A percentile compares a stretch with the other conserved stretches of the same genome.
Evolutionary conservation across 2,329 filamentous ascomycete species (phyloP).

Genomic region (Blumeria hordei): DNA sequence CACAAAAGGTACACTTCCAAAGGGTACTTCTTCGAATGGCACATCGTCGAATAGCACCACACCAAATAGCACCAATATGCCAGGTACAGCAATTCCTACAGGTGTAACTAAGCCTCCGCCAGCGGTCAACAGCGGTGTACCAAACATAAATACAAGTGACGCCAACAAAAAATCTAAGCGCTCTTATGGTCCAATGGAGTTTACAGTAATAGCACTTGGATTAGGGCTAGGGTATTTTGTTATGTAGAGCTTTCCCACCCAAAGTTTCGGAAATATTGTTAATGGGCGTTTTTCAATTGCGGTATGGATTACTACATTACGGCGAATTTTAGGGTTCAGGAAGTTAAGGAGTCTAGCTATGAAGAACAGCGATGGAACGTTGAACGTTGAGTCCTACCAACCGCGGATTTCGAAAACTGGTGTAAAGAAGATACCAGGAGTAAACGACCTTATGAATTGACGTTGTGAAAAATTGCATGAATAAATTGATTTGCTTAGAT

Average conservation of each 20-base stretch:
- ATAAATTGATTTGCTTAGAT: too few relatives aligned
- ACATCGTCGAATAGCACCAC: constrained; percentile 3
- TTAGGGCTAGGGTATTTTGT: constrained; percentile 14
- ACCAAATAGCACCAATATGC: constrained; percentile 1
- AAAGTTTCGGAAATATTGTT: not conserved
- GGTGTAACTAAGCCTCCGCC: constrained; percentile 1
- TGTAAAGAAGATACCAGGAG: too few relatives aligned
- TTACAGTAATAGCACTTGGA: constrained; percentile 12
- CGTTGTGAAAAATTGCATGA: too few relatives aligned
- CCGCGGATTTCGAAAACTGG: too few relatives aligned
- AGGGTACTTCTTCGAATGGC: not conserved
- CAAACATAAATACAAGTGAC: constrained; percentile 3
- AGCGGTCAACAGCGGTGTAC: constrained; percentile 15
- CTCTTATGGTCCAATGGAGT: constrained; percentile 11
- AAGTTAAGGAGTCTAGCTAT: not conserved
- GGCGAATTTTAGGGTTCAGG: not conserved
- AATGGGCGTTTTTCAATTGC: not conserved
- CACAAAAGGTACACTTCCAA: not conserved
- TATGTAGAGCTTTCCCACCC: constrained; percentile 10
- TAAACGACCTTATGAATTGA: too few relatives aligned
- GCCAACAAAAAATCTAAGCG: constrained; percentile 7
- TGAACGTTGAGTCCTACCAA: not conserved
- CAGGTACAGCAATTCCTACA: constrained; percentile 1
- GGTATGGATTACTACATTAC: not conserved
- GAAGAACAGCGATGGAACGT: not conserved